Evolutionary conservation across 2,329 filamentous ascomycete genomes (phyloP), one percentile per base, ranked within the genome.

Genomic region (Dothiorella sarmentorum): DNA sequence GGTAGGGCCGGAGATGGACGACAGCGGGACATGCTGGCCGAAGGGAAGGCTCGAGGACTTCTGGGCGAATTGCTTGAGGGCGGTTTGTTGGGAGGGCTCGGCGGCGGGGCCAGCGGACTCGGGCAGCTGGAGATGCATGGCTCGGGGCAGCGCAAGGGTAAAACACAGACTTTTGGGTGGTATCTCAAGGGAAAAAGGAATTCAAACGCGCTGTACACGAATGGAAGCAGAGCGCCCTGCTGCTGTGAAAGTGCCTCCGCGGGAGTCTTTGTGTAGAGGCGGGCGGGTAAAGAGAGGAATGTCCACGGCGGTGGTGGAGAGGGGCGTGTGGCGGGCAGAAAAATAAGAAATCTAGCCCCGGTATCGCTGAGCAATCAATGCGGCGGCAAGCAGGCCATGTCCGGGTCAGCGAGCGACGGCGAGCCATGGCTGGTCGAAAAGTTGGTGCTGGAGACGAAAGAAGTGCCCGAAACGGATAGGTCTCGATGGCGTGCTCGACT

Each of bases 1-100:
- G 58, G 90, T 94, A 65, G 93, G 90, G 15, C 93, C 94, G 61
- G 83, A 86, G 73, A 97, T 89, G 60, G 78, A 78, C 57, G 76
- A 75, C 61, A 85, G 73, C 31, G 77, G 64, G 59, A 82, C 72
- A 61, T 79, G 66, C 64, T 81, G 78, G 51, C 80, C 80, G 60
- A 83, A 83, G 1, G 81, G 80, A 26, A 82, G 72, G 55, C 74
- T 77, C 15, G 77, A 76, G 4, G 78, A 80, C 66, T 77, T 74
- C 59, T 76, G 68, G 42, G 64, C 66, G 67, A 75, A 77, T 58
- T 63, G 59, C 62, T 72, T 74, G 45, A 66, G 61, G 9, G 63
- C 37, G 40, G 62, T 63, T 26, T 62, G 56, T 45, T 60, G 59
- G 44, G 62, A 42, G 49, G 69, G 63, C 47, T 62, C 59, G 33